Conservation (phyloP, 495 filamentous ascomycete genomes). For the Xylaria intraflava region DNA sequence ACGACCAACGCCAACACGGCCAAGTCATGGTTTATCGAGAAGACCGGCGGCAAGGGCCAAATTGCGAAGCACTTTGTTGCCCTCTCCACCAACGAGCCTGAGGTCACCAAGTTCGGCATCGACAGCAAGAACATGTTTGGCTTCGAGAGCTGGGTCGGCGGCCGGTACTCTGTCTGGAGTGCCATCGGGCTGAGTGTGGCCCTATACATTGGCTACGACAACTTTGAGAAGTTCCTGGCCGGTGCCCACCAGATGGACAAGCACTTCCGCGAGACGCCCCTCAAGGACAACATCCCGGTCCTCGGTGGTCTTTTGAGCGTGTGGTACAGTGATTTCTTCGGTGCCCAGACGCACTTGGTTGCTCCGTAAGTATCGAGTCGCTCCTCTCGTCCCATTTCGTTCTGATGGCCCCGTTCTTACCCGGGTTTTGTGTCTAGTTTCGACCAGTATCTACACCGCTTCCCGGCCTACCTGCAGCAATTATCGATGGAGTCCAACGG, state of each 20-base stretch:
- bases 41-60: constrained; percentile 68
- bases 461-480: constrained; percentile 98
- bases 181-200: constrained; percentile 93
- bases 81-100: constrained; percentile 87
- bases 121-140: constrained; percentile 98
- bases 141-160: constrained; percentile 97
- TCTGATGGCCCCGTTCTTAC: constrained; percentile 14
- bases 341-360: constrained; percentile 93
- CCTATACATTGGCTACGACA: constrained; percentile 92
- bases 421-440: constrained; percentile 46
- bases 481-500: constrained; percentile 99
- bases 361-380: constrained; percentile 57
- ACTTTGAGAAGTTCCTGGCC: constrained; percentile 93
- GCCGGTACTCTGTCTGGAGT: constrained; percentile 96
- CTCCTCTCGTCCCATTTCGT: background rate
- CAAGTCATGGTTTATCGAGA: constrained; percentile 88
- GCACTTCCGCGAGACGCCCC: constrained; percentile 86
- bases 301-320: constrained; percentile 90
- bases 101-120: constrained; percentile 98
- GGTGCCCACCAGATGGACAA: constrained; percentile 97
- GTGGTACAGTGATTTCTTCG: constrained; percentile 98
- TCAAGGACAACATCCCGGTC: constrained; percentile 91
- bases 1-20: constrained; percentile 93
- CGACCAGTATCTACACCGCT: constrained; percentile 97
- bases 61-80: constrained; percentile 99